Percentiles rank a stretch among this genome's conserved stretches.
Evolutionary conservation across 2,329 filamentous ascomycete genomes (phyloP).

Genomic region (Lachnellula occidentalis): DNA sequence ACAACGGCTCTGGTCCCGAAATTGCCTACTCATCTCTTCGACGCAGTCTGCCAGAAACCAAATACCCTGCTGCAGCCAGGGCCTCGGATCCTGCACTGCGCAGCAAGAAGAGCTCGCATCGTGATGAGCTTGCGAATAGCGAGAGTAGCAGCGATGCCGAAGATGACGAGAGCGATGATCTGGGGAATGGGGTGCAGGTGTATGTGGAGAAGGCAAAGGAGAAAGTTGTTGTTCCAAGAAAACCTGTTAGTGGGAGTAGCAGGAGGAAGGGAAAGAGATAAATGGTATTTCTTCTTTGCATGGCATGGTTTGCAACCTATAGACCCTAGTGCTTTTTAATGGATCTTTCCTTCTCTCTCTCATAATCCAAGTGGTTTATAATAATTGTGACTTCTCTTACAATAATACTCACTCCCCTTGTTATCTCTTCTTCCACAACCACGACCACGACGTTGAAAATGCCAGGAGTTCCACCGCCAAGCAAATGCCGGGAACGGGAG

Average conservation of each 20-base stretch:
- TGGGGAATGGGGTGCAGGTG: slow-evolving; percentile 27
- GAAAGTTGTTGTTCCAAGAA: slow-evolving; percentile 14
- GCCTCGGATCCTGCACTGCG: slow-evolving; percentile 20
- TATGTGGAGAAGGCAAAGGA: slow-evolving; percentile 16
- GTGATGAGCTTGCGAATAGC: slow-evolving; percentile 15
- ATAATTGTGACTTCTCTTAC: not conserved
- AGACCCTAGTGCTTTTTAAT: slow-evolving; percentile 13
- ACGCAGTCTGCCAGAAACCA: slow-evolving; percentile 16
- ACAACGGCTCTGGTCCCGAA: slow-evolving; percentile 31
- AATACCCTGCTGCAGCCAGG: slow-evolving; percentile 18
- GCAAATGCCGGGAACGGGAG: too few species aligned
- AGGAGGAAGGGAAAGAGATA: slow-evolving; percentile 23
- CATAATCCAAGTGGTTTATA: not conserved
- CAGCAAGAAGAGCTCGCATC: slow-evolving; percentile 10
- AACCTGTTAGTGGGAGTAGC: slow-evolving; percentile 18
- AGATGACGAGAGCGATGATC: slow-evolving; percentile 25
- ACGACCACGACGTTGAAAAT: too few species aligned
- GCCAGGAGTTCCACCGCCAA: too few species aligned
- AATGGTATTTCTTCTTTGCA: not conserved
- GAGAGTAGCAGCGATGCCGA: slow-evolving; percentile 16
- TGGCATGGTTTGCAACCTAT: slow-evolving; percentile 7
- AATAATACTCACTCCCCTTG: not conserved
- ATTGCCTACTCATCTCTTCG: slow-evolving; percentile 30
- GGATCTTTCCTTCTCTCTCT: not conserved
- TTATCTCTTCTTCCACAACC: too few species aligned